Percentiles rank a stretch among this genome's conserved stretches.
Evolutionary conservation across 306 rosid genomes (phyloP).

Genomic region (Morella rubra): DNA sequence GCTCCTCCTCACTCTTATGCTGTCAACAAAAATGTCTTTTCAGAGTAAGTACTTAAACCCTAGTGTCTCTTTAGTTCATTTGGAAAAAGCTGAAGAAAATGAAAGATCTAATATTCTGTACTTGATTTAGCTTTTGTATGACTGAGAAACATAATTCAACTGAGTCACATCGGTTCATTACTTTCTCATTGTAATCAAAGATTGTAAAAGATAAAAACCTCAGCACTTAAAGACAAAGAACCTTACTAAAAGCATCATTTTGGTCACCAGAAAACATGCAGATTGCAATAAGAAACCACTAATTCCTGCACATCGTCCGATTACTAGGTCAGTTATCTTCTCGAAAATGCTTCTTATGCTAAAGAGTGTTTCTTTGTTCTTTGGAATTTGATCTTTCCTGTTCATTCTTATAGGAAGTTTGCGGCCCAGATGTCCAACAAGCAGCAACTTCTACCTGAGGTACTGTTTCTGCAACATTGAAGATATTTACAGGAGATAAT

Average conservation of each 20-base stretch:
- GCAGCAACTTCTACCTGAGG: conserved; percentile 31
- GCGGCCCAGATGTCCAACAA: conserved; percentile 49
- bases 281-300: conserved; percentile 23
- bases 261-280: conserved; percentile 24
- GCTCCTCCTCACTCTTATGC: conserved; percentile 37
- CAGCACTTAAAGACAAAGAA: background rate
- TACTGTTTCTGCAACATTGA: background rate
- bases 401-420: conserved; percentile 24
- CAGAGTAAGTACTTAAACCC: conserved; percentile 34
- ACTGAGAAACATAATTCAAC: background rate
- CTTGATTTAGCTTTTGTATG: background rate
- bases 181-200: background rate
- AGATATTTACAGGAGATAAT: background rate
- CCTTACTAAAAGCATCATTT: background rate
- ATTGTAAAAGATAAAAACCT: background rate
- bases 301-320: conserved; percentile 36
- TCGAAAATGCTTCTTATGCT: background rate
- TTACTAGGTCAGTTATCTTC: conserved; percentile 31
- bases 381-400: background rate
- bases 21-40: conserved; percentile 31
- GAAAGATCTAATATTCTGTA: background rate
- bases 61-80: conserved; percentile 2
- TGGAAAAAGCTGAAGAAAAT: conserved; percentile 1
- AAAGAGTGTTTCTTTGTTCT: background rate
- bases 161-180: conserved; percentile 2